These are phyloP conservation scores for Quercus aquifolioides DNA, from an alignment of 306 rosid species.

Conservation along the genomic window DNA sequence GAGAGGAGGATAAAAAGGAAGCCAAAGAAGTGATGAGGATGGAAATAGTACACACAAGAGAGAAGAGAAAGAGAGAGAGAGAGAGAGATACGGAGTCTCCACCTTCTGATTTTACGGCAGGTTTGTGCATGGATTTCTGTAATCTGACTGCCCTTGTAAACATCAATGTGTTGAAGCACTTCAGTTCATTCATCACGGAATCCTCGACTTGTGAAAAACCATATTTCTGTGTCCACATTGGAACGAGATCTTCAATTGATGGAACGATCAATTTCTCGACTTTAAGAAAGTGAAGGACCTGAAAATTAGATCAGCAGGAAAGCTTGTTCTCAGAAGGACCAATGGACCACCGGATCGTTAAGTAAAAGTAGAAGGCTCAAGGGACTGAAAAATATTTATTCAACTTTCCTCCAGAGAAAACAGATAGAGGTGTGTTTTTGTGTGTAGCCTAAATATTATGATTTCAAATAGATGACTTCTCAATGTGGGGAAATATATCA, in stretches of 20 bases:
- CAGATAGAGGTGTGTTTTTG: no score
- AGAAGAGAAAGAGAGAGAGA: constrained; percentile 1
- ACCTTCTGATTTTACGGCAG: background rate
- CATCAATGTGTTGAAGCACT: constrained; percentile 31
- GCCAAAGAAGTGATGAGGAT: background rate
- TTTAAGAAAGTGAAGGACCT: constrained; percentile 21
- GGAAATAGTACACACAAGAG: no score
- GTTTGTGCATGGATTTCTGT: background rate
- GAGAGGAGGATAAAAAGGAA: background rate
- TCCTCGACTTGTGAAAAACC: background rate
- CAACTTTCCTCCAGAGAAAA: no score
- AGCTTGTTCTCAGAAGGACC: background rate
- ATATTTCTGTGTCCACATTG: constrained; percentile 33
- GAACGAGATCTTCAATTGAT: background rate
- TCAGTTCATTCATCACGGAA: constrained; percentile 5
- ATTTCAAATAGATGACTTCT: no score
- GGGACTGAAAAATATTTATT: background rate
- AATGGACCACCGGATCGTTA: background rate
- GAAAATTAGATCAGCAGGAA: background rate
- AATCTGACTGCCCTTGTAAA: constrained; percentile 23
- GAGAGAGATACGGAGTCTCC: background rate
- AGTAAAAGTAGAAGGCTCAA: background rate
- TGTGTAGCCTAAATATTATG: no score
- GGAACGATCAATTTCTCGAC: constrained; percentile 34
- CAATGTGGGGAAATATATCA: no score